Base-by-base conservation (phyloP, 2,329 filamentous ascomycete genomes). In the Fusarium palustre region DNA sequence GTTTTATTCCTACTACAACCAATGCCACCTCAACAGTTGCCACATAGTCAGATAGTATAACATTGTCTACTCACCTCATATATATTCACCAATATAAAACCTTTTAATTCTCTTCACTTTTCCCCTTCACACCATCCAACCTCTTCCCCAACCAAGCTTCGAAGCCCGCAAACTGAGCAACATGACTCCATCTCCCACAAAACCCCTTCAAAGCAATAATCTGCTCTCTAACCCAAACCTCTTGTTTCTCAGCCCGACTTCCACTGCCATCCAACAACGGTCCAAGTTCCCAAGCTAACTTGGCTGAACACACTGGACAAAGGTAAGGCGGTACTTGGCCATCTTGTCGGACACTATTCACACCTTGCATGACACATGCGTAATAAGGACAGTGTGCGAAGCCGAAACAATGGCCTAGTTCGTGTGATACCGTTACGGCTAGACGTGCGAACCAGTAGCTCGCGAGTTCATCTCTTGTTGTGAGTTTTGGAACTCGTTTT, bases 361-460 rank as follows among this genome's bases (percentile, higher is more conserved):
- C 88, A 7, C 86, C 83, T 73, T 91, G 88, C 88, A 91, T 90
- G 4, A 83, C 81, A 68, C 88, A 91, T 0, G 88, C 87, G 68
- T 88, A 90, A 70, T 88, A 91, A 0, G 85, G 79, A 73, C 90
- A 92, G 74, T 92, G 90, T 10, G 77, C 89, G 16, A 92, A 81
- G 0, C 86, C 88, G 38, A 92, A 84, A 72, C 89, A 92, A 75
- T 92, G 90, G 0, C 88, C 87, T 0, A 92, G 77, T 72, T 92
- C 90, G 73, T 92, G 90, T 3, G 83, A 83, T 2, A 85, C 85
- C 0, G 90, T 91, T 50, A 84, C 85, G 54, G 82, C 87, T 4
- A 87, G 76, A 13, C 85, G 82, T 12, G 82, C 83, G 16, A 91
- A 82, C 88, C 89, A 92, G 3, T 90, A 73, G 0, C 77, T 81